Conservation (phyloP, 2,329 filamentous ascomycete genomes). For the Paraconiothyrium brasiliense region DNA sequence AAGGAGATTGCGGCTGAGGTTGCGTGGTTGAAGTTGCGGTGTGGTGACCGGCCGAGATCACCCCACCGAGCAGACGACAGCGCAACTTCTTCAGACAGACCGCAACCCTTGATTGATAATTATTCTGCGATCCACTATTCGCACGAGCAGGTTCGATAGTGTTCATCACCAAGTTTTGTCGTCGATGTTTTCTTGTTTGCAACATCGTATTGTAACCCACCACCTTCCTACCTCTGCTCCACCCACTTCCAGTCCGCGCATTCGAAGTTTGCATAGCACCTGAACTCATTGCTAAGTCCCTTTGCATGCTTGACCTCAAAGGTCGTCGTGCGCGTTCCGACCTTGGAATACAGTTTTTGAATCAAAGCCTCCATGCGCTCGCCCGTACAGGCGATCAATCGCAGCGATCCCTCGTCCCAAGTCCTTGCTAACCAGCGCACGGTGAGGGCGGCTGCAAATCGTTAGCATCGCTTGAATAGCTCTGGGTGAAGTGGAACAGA, state of each 20-base stretch:
- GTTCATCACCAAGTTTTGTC: no score
- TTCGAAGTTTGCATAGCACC: slow-evolving; percentile 82
- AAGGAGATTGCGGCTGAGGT: no score
- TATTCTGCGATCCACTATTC: no score
- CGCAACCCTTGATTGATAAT: no score
- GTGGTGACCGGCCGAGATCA: neutral
- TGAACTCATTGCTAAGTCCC: slow-evolving; percentile 82
- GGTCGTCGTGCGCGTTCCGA: slow-evolving; percentile 70
- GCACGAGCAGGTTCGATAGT: no score
- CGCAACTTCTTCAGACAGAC: no score
- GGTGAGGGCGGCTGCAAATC: slow-evolving; percentile 71
- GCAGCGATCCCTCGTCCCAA: slow-evolving; percentile 45
- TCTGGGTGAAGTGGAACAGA: neutral
- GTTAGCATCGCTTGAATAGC: slow-evolving; percentile 3
- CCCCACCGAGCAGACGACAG: no score
- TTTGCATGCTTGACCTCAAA: slow-evolving; percentile 75
- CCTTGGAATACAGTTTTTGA: slow-evolving; percentile 70
- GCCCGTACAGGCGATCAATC: slow-evolving; percentile 76
- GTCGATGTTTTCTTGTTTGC: no score
- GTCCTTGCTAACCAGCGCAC: slow-evolving; percentile 74
- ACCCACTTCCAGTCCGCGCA: slow-evolving; percentile 58
- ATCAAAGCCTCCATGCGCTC: slow-evolving; percentile 77
- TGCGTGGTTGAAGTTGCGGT: neutral
- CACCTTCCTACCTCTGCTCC: neutral
- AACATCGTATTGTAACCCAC: no score